Evolutionary conservation across 345 rosid species (phyloP).

Genomic region (Camelina hispida): DNA sequence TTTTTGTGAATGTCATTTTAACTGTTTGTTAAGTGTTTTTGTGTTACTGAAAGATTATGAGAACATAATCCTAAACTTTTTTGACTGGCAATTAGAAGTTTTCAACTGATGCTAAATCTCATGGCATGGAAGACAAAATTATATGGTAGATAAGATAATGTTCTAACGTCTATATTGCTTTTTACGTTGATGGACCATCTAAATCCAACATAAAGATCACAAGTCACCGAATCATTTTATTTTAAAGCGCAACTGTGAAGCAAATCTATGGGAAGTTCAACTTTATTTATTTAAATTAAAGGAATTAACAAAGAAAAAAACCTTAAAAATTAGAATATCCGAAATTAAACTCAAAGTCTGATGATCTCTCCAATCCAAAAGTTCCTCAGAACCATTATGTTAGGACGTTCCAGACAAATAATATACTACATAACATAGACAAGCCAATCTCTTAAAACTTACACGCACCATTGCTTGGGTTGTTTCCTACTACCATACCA

Average conservation of each 20-base stretch:
- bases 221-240: background rate
- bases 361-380: slow-evolving; percentile 24
- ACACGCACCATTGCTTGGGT: slow-evolving; percentile 46
- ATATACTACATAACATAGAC: slow-evolving; percentile 33
- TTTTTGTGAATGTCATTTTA: background rate
- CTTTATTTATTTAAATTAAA: slow-evolving; percentile 16
- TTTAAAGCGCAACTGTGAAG: slow-evolving; percentile 10
- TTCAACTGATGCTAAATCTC: background rate
- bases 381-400: slow-evolving; percentile 28
- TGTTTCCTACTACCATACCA: slow-evolving; percentile 44
- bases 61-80: too few relatives aligned
- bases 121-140: slow-evolving; percentile 20
- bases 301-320: background rate
- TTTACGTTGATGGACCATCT: slow-evolving; percentile 29
- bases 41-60: too few relatives aligned
- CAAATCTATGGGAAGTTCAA: slow-evolving; percentile 12
- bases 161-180: background rate
- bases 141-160: slow-evolving; percentile 3
- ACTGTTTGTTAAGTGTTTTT: background rate
- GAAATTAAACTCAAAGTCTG: slow-evolving; percentile 23
- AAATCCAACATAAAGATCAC: slow-evolving; percentile 22
- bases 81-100: background rate
- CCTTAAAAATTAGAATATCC: background rate
- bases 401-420: slow-evolving; percentile 31
- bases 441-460: slow-evolving; percentile 33